These are phyloP conservation scores for Paraphaeosphaeria sporulosa DNA, from an alignment of 2,329 filamentous ascomycete genomes.

Conservation along the genomic window DNA sequence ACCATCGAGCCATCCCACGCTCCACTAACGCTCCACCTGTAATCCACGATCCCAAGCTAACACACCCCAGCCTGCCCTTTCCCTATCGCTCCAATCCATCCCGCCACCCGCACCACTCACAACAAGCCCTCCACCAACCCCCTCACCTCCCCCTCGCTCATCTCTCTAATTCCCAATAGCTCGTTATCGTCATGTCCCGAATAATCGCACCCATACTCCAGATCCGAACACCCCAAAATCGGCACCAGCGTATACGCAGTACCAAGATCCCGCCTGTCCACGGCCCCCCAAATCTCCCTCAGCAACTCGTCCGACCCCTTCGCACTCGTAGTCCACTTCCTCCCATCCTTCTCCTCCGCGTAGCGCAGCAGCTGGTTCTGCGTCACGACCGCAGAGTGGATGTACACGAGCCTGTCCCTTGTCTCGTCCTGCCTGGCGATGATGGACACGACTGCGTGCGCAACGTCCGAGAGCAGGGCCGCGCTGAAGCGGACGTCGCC, in stretches of 20 bases:
- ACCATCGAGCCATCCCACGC: too few relatives aligned
- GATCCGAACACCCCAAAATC: slow-evolving; percentile 32
- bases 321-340: slow-evolving; percentile 31
- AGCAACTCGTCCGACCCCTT: slow-evolving; percentile 37
- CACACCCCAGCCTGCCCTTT: too few relatives aligned
- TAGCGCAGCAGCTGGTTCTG: slow-evolving; percentile 49
- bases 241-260: slow-evolving; percentile 22
- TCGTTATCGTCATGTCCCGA: slow-evolving; percentile 45
- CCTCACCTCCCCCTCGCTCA: background rate
- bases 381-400: slow-evolving; percentile 45
- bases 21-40: too few relatives aligned
- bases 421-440: slow-evolving; percentile 33
- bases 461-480: slow-evolving; percentile 42
- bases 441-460: slow-evolving; percentile 38
- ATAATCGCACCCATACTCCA: slow-evolving; percentile 44
- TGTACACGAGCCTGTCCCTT: slow-evolving; percentile 44
- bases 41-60: too few relatives aligned
- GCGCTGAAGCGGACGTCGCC: slow-evolving; percentile 43
- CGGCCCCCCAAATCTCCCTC: slow-evolving; percentile 25
- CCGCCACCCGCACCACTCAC: background rate
- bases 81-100: too few relatives aligned
- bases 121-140: background rate
- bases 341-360: slow-evolving; percentile 43
- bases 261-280: slow-evolving; percentile 31
- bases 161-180: slow-evolving; percentile 34